Evolutionary conservation across 345 rosid genomes (phyloP).

Genomic region (Gossypium rotundifolium): DNA sequence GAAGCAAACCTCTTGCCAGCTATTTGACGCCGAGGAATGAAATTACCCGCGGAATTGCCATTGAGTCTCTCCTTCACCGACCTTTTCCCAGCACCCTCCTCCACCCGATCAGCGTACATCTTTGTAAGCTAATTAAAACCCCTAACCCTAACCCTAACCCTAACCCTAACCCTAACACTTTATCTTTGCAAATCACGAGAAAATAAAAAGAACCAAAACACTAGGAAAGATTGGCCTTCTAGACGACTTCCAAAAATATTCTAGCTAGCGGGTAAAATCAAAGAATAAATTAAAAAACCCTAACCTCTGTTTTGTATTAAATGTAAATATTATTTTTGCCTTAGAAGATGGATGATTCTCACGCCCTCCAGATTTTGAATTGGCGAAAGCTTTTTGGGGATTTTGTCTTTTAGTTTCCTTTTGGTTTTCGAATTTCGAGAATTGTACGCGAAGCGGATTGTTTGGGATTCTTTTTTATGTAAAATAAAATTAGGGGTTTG

Average conservation of each 20-base stretch:
- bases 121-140: constrained; percentile 17
- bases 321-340: not conserved
- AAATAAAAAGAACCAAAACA: not conserved
- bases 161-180: constrained; percentile 22
- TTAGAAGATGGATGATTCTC: not conserved
- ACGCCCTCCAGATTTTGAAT: not conserved
- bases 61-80: constrained; percentile 76
- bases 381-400: not conserved
- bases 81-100: constrained; percentile 43
- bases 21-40: constrained; percentile 47
- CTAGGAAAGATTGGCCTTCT: not conserved
- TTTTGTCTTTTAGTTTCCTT: not conserved
- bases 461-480: not conserved
- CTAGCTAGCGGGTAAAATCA: not conserved
- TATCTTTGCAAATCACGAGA: not conserved
- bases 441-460: not conserved
- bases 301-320: not conserved
- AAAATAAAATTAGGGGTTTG: not conserved
- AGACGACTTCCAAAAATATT: not conserved
- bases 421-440: not conserved
- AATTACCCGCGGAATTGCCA: constrained; percentile 44
- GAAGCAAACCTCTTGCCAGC: constrained; percentile 72
- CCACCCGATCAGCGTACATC: constrained; percentile 95
- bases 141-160: constrained; percentile 29
- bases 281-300: not conserved